Percentiles rank a stretch among this genome's conserved stretches.
Evolutionary conservation across 176 grass and related monocot genomes (phyloP).

Genomic region (Triticum urartu): DNA sequence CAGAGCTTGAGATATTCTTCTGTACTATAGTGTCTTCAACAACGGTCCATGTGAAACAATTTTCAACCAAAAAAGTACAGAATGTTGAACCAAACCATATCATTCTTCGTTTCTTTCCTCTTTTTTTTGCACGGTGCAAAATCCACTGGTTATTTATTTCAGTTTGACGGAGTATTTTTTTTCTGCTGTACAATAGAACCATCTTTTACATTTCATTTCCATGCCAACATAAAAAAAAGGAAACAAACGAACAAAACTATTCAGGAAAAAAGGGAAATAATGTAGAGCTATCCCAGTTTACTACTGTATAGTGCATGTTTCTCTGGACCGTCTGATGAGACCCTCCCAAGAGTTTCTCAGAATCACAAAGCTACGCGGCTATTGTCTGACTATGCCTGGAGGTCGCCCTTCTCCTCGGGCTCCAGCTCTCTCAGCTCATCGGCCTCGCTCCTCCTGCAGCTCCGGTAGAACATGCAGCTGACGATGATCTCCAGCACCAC

Average conservation of each 20-base stretch:
- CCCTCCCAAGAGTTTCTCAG: not conserved
- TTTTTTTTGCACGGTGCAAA: not conserved
- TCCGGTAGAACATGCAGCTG: slow-evolving; percentile 67
- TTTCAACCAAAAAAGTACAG: not conserved
- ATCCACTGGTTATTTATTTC: slow-evolving; percentile 5
- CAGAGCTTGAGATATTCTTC: not conserved
- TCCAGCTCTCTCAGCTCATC: slow-evolving; percentile 60
- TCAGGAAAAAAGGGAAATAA: not conserved
- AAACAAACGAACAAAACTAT: not conserved
- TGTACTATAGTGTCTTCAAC: not conserved
- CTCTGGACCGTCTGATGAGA: slow-evolving; percentile 26
- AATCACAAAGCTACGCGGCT: slow-evolving; percentile 19
- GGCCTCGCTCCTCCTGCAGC: slow-evolving; percentile 39
- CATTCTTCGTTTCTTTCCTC: not conserved
- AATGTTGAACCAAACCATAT: not conserved
- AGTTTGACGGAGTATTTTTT: not conserved
- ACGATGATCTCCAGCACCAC: slow-evolving; percentile 86
- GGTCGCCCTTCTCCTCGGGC: slow-evolving; percentile 60
- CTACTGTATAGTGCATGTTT: not conserved
- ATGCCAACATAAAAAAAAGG: not conserved
- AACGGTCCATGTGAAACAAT: not conserved
- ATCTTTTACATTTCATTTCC: slow-evolving; percentile 12
- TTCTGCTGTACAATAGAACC: slow-evolving; percentile 26
- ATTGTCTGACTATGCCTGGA: slow-evolving; percentile 42
- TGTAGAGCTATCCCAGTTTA: not conserved